Conservation (phyloP, 305 asterid species). For the Plantago coronopus region DNA sequence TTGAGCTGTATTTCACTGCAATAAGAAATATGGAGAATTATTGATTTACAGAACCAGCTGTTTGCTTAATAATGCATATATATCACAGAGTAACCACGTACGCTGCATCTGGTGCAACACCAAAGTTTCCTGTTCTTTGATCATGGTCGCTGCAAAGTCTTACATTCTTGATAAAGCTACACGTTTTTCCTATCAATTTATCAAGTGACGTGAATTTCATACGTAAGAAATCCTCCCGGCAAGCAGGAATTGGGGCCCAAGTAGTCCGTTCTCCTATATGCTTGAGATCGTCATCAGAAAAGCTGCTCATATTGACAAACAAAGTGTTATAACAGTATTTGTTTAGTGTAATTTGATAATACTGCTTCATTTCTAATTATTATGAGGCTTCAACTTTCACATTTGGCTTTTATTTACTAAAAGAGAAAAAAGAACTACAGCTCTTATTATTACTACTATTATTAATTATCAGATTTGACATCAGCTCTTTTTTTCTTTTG, state of each 20-base stretch:
- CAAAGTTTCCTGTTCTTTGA: conserved; percentile 68
- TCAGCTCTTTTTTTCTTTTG: not conserved
- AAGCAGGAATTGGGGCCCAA: conserved; percentile 78
- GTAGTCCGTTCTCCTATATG: conserved; percentile 34
- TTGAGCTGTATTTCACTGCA: conserved; percentile 93
- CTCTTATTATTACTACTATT: too few species aligned
- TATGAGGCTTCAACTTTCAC: too few species aligned
- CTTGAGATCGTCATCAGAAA: conserved; percentile 34
- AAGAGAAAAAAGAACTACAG: not conserved
- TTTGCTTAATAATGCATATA: too few species aligned
- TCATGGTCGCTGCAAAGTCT: conserved; percentile 82
- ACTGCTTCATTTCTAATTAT: too few species aligned
- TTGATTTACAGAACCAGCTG: conserved; percentile 9
- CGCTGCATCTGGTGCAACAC: conserved; percentile 99
- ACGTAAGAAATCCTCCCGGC: conserved; percentile 84
- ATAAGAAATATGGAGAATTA: conserved; percentile 14
- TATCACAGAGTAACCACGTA: conserved; percentile 27
- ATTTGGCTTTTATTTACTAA: not conserved
- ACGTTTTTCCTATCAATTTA: conserved; percentile 79
- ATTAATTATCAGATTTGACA: too few species aligned
- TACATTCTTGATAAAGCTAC: conserved; percentile 79
- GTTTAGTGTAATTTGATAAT: too few species aligned
- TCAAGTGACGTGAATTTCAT: conserved; percentile 82
- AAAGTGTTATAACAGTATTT: not conserved
- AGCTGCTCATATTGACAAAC: conserved; percentile 29